These are phyloP conservation scores for Scolecobasidium constrictum DNA, from an alignment of 2,329 filamentous ascomycete genomes.

Conservation along the genomic window DNA sequence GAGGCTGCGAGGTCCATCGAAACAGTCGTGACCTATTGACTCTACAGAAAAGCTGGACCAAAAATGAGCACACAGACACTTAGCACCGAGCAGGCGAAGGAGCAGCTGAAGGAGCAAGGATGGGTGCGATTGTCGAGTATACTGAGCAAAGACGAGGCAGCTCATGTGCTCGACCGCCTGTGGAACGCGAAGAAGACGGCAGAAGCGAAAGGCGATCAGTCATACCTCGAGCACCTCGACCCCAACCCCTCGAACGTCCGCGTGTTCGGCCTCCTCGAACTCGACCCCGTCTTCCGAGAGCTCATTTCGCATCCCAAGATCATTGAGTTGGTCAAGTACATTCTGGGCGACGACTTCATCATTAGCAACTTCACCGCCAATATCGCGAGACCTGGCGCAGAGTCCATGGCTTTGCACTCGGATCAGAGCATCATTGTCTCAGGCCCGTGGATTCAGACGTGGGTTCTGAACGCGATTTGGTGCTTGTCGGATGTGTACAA, in stretches of 20 bases:
- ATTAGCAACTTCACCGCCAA: conserved; percentile 27
- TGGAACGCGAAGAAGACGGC: conserved; percentile 18
- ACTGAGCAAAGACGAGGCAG: conserved; percentile 13
- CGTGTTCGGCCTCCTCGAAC: conserved; percentile 22
- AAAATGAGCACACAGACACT: no score
- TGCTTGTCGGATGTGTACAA: conserved; percentile 13
- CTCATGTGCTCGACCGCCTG: conserved; percentile 15
- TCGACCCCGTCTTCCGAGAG: conserved; percentile 20
- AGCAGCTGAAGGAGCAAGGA: conserved; percentile 17
- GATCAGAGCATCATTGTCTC: conserved; percentile 23
- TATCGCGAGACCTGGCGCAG: conserved; percentile 22
- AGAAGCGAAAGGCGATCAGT: conserved; percentile 16
- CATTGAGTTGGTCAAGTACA: conserved; percentile 18
- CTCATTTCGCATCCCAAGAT: conserved; percentile 19
- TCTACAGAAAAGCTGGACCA: no score
- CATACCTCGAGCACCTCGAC: conserved; percentile 17
- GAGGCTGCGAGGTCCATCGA: no score
- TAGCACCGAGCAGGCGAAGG: conserved; percentile 1
- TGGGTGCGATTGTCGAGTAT: conserved; percentile 18
- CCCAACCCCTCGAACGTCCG: conserved; percentile 20
- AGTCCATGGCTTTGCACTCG: conserved; percentile 23
- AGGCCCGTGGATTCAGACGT: conserved; percentile 20
- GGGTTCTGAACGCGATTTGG: conserved; percentile 20
- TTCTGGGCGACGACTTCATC: conserved; percentile 21
- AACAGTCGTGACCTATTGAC: no score